Conservation (phyloP, 345 rosid genomes). For the Microcos paniculata region DNA sequence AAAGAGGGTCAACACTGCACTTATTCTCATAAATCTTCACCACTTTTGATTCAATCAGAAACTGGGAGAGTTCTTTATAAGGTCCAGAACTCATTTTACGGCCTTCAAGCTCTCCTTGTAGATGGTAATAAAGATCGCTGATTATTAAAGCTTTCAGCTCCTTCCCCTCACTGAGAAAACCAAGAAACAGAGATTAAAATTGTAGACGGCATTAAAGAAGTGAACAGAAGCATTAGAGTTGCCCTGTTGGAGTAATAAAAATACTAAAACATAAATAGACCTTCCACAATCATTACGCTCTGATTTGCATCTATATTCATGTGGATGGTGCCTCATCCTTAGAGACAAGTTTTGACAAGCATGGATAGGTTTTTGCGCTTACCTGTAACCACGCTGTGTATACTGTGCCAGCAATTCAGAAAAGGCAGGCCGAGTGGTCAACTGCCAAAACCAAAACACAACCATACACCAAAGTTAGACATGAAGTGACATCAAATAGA, state of each 20-base stretch:
- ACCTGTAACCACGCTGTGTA: slow-evolving; percentile 76
- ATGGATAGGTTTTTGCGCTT: slow-evolving; percentile 13
- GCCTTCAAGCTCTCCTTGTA: slow-evolving; percentile 89
- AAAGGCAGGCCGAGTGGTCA: slow-evolving; percentile 72
- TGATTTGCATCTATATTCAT: neutral
- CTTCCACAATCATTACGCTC: neutral
- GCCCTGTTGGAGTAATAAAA: neutral
- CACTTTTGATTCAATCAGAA: slow-evolving; percentile 53
- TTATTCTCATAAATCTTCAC: slow-evolving; percentile 53
- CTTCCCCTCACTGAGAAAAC: slow-evolving; percentile 64
- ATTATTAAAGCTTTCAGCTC: slow-evolving; percentile 64
- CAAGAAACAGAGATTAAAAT: slow-evolving; percentile 3
- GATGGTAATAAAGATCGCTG: slow-evolving; percentile 74
- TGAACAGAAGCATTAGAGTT: neutral
- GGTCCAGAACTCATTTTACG: slow-evolving; percentile 78
- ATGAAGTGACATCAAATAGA: slow-evolving; percentile 17
- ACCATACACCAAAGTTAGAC: slow-evolving; percentile 19
- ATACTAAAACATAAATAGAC: neutral
- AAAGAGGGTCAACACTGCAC: slow-evolving; percentile 25
- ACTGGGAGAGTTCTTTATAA: slow-evolving; percentile 78
- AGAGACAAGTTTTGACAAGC: slow-evolving; percentile 2
- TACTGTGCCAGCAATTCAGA: slow-evolving; percentile 69
- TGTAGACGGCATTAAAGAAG: neutral
- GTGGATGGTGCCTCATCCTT: neutral
- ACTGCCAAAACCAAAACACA: slow-evolving; percentile 46